These are phyloP conservation scores for Chaetomium olivaceum DNA, from an alignment of 2,329 filamentous ascomycete species.

Conservation along the genomic window DNA sequence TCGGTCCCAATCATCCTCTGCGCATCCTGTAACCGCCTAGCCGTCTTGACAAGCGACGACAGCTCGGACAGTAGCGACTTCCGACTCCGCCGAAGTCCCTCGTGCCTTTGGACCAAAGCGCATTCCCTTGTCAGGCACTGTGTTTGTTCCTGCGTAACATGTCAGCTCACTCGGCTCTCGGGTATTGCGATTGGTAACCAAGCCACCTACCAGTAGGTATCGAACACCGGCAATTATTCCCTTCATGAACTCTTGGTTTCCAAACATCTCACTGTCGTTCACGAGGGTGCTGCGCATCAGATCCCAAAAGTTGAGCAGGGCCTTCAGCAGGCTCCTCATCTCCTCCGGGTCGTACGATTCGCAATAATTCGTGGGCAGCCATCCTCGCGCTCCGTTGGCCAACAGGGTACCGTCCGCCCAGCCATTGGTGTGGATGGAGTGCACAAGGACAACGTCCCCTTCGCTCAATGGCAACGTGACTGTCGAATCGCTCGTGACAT, in stretches of 20 bases:
- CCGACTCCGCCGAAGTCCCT: conserved; percentile 74
- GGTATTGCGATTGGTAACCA: no score
- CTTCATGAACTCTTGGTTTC: conserved; percentile 91
- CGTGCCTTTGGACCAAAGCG: conserved; percentile 69
- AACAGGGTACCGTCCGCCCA: conserved; percentile 96
- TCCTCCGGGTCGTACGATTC: conserved; percentile 88
- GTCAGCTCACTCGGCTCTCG: conserved; percentile 21
- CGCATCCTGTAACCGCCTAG: conserved; percentile 79
- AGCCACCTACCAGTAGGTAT: conserved; percentile 73
- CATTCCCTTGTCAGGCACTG: conserved; percentile 85
- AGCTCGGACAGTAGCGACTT: conserved; percentile 89
- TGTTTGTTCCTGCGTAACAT: conserved; percentile 69
- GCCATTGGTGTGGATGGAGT: conserved; percentile 96
- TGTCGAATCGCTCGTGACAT: conserved; percentile 75
- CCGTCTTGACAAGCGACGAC: conserved; percentile 83
- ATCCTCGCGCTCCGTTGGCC: conserved; percentile 81
- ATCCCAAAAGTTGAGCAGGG: conserved; percentile 90
- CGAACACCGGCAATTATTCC: conserved; percentile 92
- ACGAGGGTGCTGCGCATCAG: conserved; percentile 75
- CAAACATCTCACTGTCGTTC: conserved; percentile 75
- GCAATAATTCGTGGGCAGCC: conserved; percentile 98
- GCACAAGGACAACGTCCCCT: conserved; percentile 89
- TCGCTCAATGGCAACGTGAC: conserved; percentile 86
- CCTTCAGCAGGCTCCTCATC: conserved; percentile 81
- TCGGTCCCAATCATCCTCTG: conserved; percentile 52